Conservation (phyloP, 2,329 filamentous ascomycete species). For the Colletotrichum sp. region DNA sequence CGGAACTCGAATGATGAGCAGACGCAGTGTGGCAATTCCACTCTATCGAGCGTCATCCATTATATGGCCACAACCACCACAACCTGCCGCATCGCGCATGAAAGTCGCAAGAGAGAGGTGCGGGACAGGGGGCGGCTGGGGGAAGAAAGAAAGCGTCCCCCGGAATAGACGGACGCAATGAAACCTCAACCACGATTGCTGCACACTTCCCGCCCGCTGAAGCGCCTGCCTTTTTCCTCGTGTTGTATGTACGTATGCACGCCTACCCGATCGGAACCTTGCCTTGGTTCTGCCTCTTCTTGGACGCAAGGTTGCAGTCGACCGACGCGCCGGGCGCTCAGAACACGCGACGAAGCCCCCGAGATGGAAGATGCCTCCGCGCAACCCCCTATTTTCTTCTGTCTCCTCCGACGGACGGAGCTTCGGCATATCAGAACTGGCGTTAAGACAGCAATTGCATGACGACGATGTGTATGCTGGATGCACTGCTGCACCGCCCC, state of each 20-base stretch:
- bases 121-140: background rate
- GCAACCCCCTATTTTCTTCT: background rate
- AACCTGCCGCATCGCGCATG: background rate
- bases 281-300: background rate
- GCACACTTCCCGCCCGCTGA: background rate
- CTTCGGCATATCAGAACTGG: background rate
- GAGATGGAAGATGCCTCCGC: background rate
- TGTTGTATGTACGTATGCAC: background rate
- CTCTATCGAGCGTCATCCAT: background rate
- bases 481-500: background rate
- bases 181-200: background rate
- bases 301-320: background rate
- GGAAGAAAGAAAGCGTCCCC: background rate
- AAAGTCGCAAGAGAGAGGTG: background rate
- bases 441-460: background rate
- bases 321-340: background rate
- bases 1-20: background rate
- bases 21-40: background rate
- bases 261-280: background rate
- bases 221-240: background rate
- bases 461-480: background rate
- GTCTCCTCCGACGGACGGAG: background rate
- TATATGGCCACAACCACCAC: background rate
- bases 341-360: background rate
- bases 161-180: slow-evolving; percentile 1